These are phyloP conservation scores for Rosa rugosa DNA, from an alignment of 306 rosid species.

Conservation along the genomic window DNA sequence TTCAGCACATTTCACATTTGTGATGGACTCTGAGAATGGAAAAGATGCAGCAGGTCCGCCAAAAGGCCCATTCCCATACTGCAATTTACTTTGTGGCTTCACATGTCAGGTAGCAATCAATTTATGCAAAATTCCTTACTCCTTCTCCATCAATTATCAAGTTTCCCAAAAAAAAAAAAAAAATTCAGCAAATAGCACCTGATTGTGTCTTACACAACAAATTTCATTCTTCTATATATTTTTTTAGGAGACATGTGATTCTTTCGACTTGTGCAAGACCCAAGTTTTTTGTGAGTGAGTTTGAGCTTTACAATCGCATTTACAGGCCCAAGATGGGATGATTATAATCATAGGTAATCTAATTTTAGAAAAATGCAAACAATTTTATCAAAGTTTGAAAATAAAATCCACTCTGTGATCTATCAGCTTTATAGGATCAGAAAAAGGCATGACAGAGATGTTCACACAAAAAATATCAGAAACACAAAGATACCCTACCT, in stretches of 20 bases:
- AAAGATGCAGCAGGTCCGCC: background rate
- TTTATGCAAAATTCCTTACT: background rate
- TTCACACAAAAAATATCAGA: background rate
- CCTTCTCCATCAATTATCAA: background rate
- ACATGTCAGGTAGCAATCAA: background rate
- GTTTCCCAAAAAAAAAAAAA: background rate
- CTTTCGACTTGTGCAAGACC: background rate
- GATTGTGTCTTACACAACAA: background rate
- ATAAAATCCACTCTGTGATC: background rate
- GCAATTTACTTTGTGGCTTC: background rate
- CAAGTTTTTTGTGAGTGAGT: background rate
- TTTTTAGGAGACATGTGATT: background rate
- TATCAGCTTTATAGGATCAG: background rate
- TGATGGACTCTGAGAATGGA: background rate
- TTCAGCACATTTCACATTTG: background rate
- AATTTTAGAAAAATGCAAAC: background rate
- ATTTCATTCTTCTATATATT: too few relatives aligned
- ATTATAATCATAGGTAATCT: background rate
- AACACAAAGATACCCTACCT: slow-evolving; percentile 16
- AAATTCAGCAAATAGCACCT: background rate
- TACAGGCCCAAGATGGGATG: background rate
- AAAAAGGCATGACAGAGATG: background rate
- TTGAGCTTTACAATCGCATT: background rate
- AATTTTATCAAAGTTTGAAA: background rate
- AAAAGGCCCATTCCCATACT: background rate